These are phyloP conservation scores for Pseudogymnoascus sp. DNA, from an alignment of 2,329 filamentous ascomycete species.

Conservation along the genomic window DNA sequence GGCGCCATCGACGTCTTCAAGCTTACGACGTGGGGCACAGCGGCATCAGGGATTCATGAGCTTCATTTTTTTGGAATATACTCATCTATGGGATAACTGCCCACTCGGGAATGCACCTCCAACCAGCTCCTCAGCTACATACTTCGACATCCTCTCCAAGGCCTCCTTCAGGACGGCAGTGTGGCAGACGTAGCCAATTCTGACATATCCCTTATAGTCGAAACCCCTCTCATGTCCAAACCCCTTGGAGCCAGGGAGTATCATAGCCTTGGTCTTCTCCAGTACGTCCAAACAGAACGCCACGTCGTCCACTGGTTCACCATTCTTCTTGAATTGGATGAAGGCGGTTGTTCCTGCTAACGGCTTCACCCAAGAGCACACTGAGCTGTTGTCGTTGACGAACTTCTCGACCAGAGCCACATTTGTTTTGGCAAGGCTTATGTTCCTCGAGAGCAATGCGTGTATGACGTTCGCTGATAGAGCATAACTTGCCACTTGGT, in stretches of 20 bases:
- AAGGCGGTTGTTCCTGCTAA: conserved; percentile 75
- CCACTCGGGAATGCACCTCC: background rate
- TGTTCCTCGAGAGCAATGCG: conserved; percentile 54
- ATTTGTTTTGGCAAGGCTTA: conserved; percentile 61
- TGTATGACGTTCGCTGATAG: conserved; percentile 59
- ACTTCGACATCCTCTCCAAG: conserved; percentile 37
- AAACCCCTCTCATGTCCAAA: conserved; percentile 52
- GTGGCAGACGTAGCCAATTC: conserved; percentile 68
- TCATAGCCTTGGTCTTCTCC: conserved; percentile 62
- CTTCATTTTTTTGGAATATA: background rate
- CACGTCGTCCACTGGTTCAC: conserved; percentile 59
- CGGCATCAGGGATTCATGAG: background rate
- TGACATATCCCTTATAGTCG: conserved; percentile 67
- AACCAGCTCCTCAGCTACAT: conserved; percentile 19
- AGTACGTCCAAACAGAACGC: conserved; percentile 63
- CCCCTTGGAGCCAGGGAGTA: conserved; percentile 65
- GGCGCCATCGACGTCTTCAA: background rate
- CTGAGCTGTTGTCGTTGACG: conserved; percentile 54
- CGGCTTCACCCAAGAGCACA: conserved; percentile 65
- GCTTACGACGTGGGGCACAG: background rate
- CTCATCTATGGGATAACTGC: background rate
- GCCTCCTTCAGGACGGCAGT: conserved; percentile 63
- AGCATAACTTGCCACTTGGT: conserved; percentile 69
- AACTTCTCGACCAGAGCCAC: conserved; percentile 59
- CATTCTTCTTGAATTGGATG: conserved; percentile 57